These are phyloP conservation scores for Phaeomoniella chlamydospora DNA, from an alignment of 2,329 filamentous ascomycete species.

Conservation along the genomic window DNA sequence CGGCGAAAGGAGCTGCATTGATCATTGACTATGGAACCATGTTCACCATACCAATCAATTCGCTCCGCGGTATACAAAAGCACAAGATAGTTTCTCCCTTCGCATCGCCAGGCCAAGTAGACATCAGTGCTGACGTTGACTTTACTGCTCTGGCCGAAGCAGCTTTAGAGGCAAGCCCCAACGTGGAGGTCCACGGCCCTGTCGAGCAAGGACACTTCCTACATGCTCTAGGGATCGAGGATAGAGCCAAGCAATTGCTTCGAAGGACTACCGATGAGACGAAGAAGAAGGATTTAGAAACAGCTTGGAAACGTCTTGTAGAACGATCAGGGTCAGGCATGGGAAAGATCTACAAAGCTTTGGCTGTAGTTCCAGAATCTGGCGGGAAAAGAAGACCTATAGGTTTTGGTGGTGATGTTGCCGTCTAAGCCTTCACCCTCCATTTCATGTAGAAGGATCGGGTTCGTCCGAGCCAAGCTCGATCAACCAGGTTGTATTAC, in stretches of 20 bases:
- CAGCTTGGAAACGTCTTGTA: conserved; percentile 68
- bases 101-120: conserved; percentile 63
- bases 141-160: conserved; percentile 76
- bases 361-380: conserved; percentile 80
- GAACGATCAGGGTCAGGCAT: conserved; percentile 55
- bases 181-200: conserved; percentile 84
- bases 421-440: conserved; percentile 7
- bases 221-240: conserved; percentile 63
- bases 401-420: conserved; percentile 66
- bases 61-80: conserved; percentile 70
- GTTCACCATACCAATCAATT: conserved; percentile 69
- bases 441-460: no score
- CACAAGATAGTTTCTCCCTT: conserved; percentile 72
- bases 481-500: no score
- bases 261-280: conserved; percentile 31
- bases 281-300: conserved; percentile 48
- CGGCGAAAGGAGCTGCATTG: conserved; percentile 63
- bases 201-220: conserved; percentile 75
- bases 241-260: conserved; percentile 57
- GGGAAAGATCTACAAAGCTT: conserved; percentile 86
- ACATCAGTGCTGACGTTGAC: conserved; percentile 86
- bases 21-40: conserved; percentile 88
- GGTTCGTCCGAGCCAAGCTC: no score
- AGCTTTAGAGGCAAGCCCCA: conserved; percentile 58
- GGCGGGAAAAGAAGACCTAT: conserved; percentile 61